Conservation (phyloP, 371 early-diverging fungal species). For the Mortierella sp. region DNA sequence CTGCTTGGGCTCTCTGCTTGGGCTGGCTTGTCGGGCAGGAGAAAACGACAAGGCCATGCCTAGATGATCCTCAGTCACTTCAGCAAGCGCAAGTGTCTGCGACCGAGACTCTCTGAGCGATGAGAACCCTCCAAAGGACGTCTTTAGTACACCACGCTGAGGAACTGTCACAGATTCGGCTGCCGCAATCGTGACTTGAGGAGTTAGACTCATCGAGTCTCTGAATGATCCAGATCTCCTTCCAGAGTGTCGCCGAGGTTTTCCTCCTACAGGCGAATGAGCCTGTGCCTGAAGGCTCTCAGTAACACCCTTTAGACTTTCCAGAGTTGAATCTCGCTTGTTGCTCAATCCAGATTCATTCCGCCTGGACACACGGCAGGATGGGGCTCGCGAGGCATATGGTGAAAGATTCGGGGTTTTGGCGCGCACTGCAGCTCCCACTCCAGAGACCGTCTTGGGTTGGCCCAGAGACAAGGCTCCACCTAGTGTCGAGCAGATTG, state of each 20-base stretch:
- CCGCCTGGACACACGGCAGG: conserved; percentile 15
- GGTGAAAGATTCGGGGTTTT: conserved; percentile 42
- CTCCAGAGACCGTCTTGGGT: conserved; percentile 8
- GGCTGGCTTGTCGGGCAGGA: not conserved
- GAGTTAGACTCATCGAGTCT: not conserved
- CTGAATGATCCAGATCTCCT: no score
- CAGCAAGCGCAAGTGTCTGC: conserved; percentile 35
- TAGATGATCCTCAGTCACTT: conserved; percentile 33
- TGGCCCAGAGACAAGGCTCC: conserved; percentile 11
- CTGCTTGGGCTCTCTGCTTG: conserved; percentile 8
- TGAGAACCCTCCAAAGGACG: conserved; percentile 48
- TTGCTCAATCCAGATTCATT: conserved; percentile 7
- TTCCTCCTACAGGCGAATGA: not conserved
- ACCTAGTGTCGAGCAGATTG: conserved; percentile 11
- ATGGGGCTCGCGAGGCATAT: conserved; percentile 32
- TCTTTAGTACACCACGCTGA: conserved; percentile 14
- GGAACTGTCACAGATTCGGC: conserved; percentile 3
- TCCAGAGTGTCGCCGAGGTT: no score
- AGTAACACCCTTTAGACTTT: conserved; percentile 22
- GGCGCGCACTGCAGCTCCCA: conserved; percentile 12
- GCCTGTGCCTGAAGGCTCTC: conserved; percentile 14
- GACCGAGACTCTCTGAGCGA: conserved; percentile 32
- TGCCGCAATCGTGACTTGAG: conserved; percentile 26
- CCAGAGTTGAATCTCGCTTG: conserved; percentile 34
- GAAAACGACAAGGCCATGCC: conserved; percentile 26